Conservation (phyloP, 2,329 filamentous ascomycete genomes). For the Aspergillus sp. region DNA sequence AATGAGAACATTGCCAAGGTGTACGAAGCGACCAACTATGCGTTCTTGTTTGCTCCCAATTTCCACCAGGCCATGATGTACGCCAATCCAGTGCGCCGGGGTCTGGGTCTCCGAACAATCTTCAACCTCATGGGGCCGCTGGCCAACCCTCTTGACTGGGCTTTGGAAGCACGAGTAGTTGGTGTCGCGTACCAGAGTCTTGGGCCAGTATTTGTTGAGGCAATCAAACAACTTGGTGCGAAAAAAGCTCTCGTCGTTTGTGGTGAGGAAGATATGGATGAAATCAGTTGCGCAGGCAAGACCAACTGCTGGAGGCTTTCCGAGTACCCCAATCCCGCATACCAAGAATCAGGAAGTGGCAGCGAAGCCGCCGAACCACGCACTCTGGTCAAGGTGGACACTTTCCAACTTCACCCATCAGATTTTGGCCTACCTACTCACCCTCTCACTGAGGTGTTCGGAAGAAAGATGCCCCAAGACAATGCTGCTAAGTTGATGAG, state of each 20-base stretch:
- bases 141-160: slow-evolving; percentile 80
- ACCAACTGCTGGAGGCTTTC: slow-evolving; percentile 84
- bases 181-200: slow-evolving; percentile 86
- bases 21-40: slow-evolving; percentile 81
- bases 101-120: slow-evolving; percentile 90
- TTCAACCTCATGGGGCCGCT: slow-evolving; percentile 96
- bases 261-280: slow-evolving; percentile 90
- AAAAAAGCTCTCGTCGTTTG: slow-evolving; percentile 87
- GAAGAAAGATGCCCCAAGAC: slow-evolving; percentile 77
- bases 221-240: slow-evolving; percentile 68
- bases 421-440: slow-evolving; percentile 82
- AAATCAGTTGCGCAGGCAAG: slow-evolving; percentile 83
- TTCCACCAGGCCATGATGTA: slow-evolving; percentile 95
- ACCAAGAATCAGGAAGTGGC: slow-evolving; percentile 29
- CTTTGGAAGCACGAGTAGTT: slow-evolving; percentile 85
- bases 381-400: slow-evolving; percentile 58
- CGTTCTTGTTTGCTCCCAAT: slow-evolving; percentile 90
- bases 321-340: slow-evolving; percentile 45
- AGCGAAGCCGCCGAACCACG: slow-evolving; percentile 36
- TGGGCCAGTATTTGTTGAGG: slow-evolving; percentile 83
- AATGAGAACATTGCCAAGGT: slow-evolving; percentile 66
- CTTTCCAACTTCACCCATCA: slow-evolving; percentile 72
- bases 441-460: slow-evolving; percentile 70
- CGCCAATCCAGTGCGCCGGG: slow-evolving; percentile 77
- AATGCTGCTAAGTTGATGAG: slow-evolving; percentile 80